Percentiles rank a stretch among this genome's conserved stretches.
Evolutionary conservation across 1,284 basidiomycete genomes (phyloP).

Genomic region (Sporisorium iseilematis-ciliati): DNA sequence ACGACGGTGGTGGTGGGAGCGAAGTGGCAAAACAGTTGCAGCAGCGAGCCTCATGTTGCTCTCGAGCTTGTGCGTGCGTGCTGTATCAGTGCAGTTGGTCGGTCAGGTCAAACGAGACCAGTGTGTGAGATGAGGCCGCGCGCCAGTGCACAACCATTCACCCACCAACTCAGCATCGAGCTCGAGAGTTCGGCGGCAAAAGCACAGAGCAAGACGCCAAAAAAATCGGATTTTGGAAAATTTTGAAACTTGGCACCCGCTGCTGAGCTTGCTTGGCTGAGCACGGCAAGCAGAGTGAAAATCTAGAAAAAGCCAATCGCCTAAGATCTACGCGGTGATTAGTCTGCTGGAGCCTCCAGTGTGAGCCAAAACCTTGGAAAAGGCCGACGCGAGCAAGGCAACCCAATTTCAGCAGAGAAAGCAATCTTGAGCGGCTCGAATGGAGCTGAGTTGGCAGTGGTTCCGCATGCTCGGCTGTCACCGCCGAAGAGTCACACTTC

Average conservation of each 20-base stretch:
- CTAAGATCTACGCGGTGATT: not conserved
- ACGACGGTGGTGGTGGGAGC: slow-evolving; percentile 34
- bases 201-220: not conserved
- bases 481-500: slow-evolving; percentile 2
- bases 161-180: too few species aligned
- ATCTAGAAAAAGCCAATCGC: not conserved
- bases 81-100: slow-evolving; percentile 1
- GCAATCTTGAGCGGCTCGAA: not conserved
- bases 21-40: slow-evolving; percentile 9
- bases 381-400: not conserved
- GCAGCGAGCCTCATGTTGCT: slow-evolving; percentile 14
- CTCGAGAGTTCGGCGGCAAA: not conserved
- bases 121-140: not conserved
- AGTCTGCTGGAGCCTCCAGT: not conserved
- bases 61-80: slow-evolving; percentile 11
- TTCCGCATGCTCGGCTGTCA: slow-evolving; percentile 2
- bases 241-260: slow-evolving; percentile 7
- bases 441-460: not conserved
- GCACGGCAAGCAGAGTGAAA: not conserved
- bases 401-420: not conserved
- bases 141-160: too few species aligned
- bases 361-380: too few species aligned
- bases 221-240: not conserved
- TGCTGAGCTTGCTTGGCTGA: not conserved
- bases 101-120: slow-evolving; percentile 21